phyloP scores from a whole-genome alignment of 129 eudicot genomes.

The Solidago caesia region DNA sequence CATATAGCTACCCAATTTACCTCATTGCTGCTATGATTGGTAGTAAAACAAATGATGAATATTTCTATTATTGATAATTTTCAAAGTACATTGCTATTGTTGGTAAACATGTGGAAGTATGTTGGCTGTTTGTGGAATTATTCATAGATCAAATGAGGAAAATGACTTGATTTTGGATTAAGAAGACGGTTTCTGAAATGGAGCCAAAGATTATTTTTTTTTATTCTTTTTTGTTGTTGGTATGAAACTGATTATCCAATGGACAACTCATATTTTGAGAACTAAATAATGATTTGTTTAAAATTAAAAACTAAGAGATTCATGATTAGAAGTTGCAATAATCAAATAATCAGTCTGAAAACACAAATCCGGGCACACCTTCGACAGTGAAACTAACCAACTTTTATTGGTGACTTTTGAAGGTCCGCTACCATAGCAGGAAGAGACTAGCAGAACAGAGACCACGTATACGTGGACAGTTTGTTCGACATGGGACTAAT shows the following conservation, averaged over 20 bases:
- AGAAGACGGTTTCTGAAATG: not conserved
- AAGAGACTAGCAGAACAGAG: conserved; percentile 76
- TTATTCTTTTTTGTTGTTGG: not conserved
- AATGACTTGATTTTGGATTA: not conserved
- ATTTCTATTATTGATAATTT: not conserved
- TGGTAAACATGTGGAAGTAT: not conserved
- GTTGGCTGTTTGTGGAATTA: not conserved
- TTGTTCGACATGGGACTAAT: conserved; percentile 51
- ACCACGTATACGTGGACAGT: conserved; percentile 79
- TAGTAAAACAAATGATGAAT: not conserved
- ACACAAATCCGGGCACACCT: not conserved
- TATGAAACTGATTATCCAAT: not conserved
- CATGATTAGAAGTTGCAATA: not conserved
- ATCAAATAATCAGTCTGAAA: not conserved
- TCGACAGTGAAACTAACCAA: not conserved
- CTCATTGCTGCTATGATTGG: not conserved
- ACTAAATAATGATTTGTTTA: not conserved
- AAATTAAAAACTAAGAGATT: not conserved
- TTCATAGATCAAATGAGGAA: not conserved
- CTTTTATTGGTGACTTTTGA: conserved; percentile 9
- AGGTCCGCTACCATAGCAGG: conserved; percentile 80
- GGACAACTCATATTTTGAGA: not conserved
- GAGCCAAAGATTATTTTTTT: not conserved
- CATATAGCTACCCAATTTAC: not conserved
- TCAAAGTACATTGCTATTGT: not conserved